Evolutionary conservation across 768 basidiomycete species (phyloP).

Genomic region (Gymnopilus junonius): DNA sequence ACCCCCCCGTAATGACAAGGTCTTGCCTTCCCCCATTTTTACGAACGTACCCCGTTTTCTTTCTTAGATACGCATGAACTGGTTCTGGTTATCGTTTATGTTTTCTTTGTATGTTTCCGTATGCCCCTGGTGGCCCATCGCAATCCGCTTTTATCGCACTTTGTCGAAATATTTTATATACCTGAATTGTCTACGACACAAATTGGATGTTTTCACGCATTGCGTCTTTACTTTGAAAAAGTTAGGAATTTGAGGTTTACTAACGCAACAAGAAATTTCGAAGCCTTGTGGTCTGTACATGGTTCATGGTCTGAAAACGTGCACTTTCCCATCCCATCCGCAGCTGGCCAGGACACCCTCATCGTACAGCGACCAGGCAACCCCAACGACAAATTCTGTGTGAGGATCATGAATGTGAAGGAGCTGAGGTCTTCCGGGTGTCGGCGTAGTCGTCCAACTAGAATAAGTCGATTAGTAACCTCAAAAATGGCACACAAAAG

Average conservation of each 20-base stretch:
- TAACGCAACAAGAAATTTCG: neutral
- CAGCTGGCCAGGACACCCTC: slow-evolving; percentile 82
- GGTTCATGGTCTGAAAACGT: slow-evolving; percentile 65
- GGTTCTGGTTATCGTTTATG: neutral
- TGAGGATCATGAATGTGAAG: slow-evolving; percentile 82
- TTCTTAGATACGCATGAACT: neutral
- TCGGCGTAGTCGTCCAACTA: slow-evolving; percentile 77
- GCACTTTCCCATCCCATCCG: slow-evolving; percentile 88
- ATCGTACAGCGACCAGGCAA: slow-evolving; percentile 91
- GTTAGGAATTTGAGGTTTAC: neutral
- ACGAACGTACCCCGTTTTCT: neutral
- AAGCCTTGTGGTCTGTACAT: neutral
- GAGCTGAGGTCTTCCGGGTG: slow-evolving; percentile 51
- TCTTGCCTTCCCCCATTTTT: neutral
- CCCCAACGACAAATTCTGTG: slow-evolving; percentile 93
- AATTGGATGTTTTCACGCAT: neutral
- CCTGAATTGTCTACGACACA: neutral
- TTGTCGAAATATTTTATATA: neutral
- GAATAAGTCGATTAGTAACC: neutral
- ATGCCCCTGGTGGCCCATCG: neutral
- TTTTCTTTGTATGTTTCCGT: neutral
- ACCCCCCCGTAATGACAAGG: slow-evolving; percentile 1
- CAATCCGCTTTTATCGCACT: neutral
- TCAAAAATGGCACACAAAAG: neutral
- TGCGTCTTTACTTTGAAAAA: neutral